Percentiles rank a stretch among this genome's conserved stretches.
These are phyloP conservation scores for Cladosporium colombiae DNA, from an alignment of 2,329 filamentous ascomycete genomes.

Conservation along the genomic window DNA sequence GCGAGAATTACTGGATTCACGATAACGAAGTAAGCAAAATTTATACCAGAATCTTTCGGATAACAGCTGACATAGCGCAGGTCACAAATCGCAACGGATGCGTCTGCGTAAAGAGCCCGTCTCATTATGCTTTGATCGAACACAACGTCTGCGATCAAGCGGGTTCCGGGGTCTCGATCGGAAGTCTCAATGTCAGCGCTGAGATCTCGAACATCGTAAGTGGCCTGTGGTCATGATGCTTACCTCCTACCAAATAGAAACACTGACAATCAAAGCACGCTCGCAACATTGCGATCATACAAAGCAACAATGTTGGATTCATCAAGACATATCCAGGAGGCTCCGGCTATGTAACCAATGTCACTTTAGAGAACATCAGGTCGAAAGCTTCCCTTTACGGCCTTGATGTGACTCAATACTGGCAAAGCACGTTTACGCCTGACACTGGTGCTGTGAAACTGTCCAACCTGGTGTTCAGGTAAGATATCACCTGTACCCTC, in stretches of 20 bases:
- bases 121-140: not conserved
- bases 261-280: not conserved
- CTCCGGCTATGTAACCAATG: not conserved
- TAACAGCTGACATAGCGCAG: not conserved
- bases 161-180: not conserved
- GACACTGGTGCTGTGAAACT: not conserved
- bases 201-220: not conserved
- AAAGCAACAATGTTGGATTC: not conserved
- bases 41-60: not conserved
- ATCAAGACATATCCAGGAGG: constrained; percentile 2
- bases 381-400: constrained; percentile 1
- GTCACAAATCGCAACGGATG: not conserved
- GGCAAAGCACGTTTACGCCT: not conserved
- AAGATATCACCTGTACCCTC: not conserved
- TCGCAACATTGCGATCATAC: not conserved
- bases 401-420: not conserved
- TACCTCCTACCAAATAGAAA: not conserved
- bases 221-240: not conserved
- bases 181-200: constrained; percentile 5
- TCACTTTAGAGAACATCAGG: not conserved
- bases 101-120: not conserved
- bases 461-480: not conserved
- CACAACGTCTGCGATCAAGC: not conserved
- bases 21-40: not conserved
- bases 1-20: constrained; percentile 4